phyloP scores from a whole-genome alignment of 306 rosid genomes.

The Ormosia semicastrata region DNA sequence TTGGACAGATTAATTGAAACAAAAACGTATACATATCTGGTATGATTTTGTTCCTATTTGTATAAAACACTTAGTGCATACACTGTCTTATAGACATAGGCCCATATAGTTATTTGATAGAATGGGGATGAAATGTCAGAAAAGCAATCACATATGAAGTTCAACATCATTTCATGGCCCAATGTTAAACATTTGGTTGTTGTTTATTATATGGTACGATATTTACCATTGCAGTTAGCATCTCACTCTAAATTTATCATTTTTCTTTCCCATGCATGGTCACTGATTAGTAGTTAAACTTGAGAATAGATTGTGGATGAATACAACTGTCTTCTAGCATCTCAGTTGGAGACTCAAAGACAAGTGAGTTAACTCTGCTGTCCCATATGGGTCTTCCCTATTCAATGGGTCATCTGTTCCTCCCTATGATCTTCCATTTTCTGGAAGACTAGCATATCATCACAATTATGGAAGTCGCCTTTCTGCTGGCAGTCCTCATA shows the following conservation, averaged over 20 bases:
- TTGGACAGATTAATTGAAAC: conserved; percentile 15
- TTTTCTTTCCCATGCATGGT: conserved; percentile 16
- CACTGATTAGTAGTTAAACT: conserved; percentile 33
- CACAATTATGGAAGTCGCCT: conserved; percentile 61
- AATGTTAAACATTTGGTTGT: neutral
- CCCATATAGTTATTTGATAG: too few species aligned
- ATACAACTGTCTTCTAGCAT: conserved; percentile 84
- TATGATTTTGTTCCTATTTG: neutral
- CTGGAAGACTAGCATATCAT: conserved; percentile 73
- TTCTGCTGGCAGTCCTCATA: conserved; percentile 66
- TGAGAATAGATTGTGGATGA: conserved; percentile 81
- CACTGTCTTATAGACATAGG: too few species aligned
- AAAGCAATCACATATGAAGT: neutral
- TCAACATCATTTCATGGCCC: neutral
- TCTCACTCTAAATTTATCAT: neutral
- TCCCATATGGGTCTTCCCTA: conserved; percentile 60
- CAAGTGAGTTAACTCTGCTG: conserved; percentile 51
- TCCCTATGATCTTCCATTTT: conserved; percentile 65
- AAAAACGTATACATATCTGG: neutral
- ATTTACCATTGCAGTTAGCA: conserved; percentile 17
- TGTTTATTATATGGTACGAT: neutral
- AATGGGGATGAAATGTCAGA: neutral
- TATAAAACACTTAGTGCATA: too few species aligned
- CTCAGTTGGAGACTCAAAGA: conserved; percentile 90
- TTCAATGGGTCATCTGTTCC: conserved; percentile 67